Base-by-base conservation (phyloP, 805 yeast species). In the Wickerhamiella domercqiae region DNA sequence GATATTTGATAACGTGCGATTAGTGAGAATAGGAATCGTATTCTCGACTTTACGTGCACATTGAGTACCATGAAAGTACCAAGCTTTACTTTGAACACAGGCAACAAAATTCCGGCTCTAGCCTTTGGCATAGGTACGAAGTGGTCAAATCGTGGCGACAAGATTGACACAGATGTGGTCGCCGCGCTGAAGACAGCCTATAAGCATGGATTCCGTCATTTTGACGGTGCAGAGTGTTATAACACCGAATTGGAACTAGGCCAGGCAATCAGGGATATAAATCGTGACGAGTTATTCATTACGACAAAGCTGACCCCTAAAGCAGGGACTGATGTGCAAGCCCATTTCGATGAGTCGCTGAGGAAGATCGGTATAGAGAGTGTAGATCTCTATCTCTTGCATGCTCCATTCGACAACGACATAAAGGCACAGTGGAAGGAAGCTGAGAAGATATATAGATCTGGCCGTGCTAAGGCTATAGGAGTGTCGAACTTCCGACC, bases 381-480 rank as follows among this genome's bases (percentile, higher is more conserved):
- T 50, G 77, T 81, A 43, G 93, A 82, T 52, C 57, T 81, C 41
- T 56, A 77, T 32, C 61, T 81, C 48, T 73, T 81, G 44, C 79
- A 73, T 50, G 68, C 75, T 11, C 42, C 39, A 19, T 43, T 43
- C 19, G 46, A 46, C 14, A 41, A 40, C 20, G 46, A 38, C 19
- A 49, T 78, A 36, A 56, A 68, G 26, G 70, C 64, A 34, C 60
- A 71, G 3, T 76, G 71, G 66, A 51, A 56, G 39, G 75, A 74
- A 3, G 57, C 74, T 47, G 73, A 75, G 52, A 71, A 72, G 39
- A 66, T 66, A 3, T 74, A 68, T 7, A 66, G 54, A 19, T 53
- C 56, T 4, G 78, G 78, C 13, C 56, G 51, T 32, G 64, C 74
- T 18, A 64, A 61, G 44, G 60, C 60, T 34, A 69, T 76, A 39